Evolutionary conservation across 306 rosid genomes (phyloP).

Genomic region (Quillaja saponaria): DNA sequence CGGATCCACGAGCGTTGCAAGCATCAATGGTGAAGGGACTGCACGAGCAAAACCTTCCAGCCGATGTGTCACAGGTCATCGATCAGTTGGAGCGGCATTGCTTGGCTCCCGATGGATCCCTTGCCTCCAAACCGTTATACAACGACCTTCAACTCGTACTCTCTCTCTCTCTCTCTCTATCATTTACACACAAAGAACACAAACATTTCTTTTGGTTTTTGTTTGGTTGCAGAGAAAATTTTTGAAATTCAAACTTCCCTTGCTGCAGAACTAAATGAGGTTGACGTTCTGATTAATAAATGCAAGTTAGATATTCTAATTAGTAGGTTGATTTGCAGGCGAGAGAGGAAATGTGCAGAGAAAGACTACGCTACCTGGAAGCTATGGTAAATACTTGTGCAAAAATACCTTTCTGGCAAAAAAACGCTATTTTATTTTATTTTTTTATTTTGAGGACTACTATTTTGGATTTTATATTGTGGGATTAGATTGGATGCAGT

Average conservation of each 20-base stretch:
- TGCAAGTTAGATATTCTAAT: constrained; percentile 8
- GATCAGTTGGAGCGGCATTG: constrained; percentile 94
- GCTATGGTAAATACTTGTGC: constrained; percentile 66
- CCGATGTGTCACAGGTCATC: constrained; percentile 70
- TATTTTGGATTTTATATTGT: constrained; percentile 3
- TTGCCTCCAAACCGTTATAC: constrained; percentile 74
- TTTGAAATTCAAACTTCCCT: neutral
- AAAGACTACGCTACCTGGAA: constrained; percentile 81
- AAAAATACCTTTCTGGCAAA: too few relatives aligned
- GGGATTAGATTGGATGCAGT: constrained; percentile 19
- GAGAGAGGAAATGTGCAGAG: constrained; percentile 96
- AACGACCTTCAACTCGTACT: constrained; percentile 76
- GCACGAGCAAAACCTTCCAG: constrained; percentile 66
- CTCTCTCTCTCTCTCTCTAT: constrained; percentile 28
- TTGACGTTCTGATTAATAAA: too few relatives aligned
- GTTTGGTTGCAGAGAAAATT: constrained; percentile 5
- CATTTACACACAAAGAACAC: neutral
- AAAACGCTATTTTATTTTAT: too few relatives aligned
- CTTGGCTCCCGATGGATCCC: constrained; percentile 89
- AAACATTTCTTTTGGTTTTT: constrained; percentile 2
- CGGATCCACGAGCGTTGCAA: neutral
- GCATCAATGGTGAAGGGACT: constrained; percentile 66
- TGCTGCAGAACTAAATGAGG: neutral
- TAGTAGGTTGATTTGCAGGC: constrained; percentile 55
- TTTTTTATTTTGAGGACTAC: too few relatives aligned